Conservation (phyloP, 768 basidiomycete genomes). For the Rossbeevera mucosa region DNA sequence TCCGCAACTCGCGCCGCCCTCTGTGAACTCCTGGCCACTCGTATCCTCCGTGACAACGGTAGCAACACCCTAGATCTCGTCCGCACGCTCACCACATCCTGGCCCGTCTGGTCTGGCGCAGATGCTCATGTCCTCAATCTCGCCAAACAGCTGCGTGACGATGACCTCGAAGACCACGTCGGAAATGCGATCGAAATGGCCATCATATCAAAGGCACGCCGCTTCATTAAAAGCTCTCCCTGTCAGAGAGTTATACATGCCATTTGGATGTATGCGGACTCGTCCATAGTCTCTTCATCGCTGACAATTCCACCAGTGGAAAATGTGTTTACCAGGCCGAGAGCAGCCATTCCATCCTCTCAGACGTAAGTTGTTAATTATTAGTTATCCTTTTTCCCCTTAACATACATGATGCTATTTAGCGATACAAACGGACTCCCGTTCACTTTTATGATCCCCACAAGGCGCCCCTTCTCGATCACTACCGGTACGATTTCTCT, state of each 20-base stretch:
- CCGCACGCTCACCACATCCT: slow-evolving; percentile 68
- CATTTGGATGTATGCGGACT: slow-evolving; percentile 62
- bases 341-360: slow-evolving; percentile 83
- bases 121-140: slow-evolving; percentile 52
- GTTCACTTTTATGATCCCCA: slow-evolving; percentile 94
- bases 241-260: slow-evolving; percentile 88
- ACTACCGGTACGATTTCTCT: slow-evolving; percentile 66
- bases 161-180: slow-evolving; percentile 70
- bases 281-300: not conserved
- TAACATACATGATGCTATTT: not conserved
- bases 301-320: slow-evolving; percentile 48
- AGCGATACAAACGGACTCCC: slow-evolving; percentile 92
- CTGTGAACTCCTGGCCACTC: slow-evolving; percentile 87
- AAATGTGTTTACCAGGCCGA: slow-evolving; percentile 89
- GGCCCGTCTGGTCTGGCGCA: slow-evolving; percentile 78
- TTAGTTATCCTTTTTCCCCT: not conserved
- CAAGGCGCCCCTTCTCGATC: slow-evolving; percentile 89
- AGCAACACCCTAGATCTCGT: slow-evolving; percentile 65
- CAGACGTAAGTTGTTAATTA: slow-evolving; percentile 56
- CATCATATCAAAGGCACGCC: slow-evolving; percentile 79
- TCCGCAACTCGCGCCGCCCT: slow-evolving; percentile 73
- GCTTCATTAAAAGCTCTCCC: slow-evolving; percentile 84
- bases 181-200: slow-evolving; percentile 95
- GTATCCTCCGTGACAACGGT: slow-evolving; percentile 68
- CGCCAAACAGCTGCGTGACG: slow-evolving; percentile 60